Percentiles rank a stretch among this genome's conserved stretches.
Conservation (phyloP, 306 rosid species). For the Dalbergia oliveri region DNA sequence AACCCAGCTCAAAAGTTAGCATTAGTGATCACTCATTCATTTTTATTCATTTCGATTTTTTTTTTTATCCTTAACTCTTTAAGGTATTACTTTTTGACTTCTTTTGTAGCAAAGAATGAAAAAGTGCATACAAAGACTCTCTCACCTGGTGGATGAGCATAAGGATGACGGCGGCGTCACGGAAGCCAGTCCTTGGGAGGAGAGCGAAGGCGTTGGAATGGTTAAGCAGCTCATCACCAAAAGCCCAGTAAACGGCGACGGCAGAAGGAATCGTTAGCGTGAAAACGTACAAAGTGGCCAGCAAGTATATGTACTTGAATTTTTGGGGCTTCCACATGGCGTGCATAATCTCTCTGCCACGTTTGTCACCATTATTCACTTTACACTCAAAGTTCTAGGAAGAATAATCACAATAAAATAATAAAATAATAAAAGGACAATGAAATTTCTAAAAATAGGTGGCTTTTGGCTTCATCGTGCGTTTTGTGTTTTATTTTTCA, state of each 20-base stretch:
- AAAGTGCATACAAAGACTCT: neutral
- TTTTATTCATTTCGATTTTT: neutral
- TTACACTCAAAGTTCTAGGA: neutral
- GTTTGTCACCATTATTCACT: slow-evolving; percentile 28
- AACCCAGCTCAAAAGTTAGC: neutral
- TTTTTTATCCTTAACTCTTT: neutral
- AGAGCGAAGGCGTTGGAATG: slow-evolving; percentile 90
- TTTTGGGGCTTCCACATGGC: slow-evolving; percentile 99
- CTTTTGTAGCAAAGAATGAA: neutral
- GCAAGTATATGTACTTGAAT: slow-evolving; percentile 83
- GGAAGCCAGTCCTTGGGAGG: slow-evolving; percentile 71
- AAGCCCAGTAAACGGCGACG: slow-evolving; percentile 87
- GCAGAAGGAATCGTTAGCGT: slow-evolving; percentile 90
- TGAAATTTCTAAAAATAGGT: neutral
- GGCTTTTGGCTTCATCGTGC: neutral
- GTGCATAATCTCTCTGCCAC: slow-evolving; percentile 90
- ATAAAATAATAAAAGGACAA: neutral
- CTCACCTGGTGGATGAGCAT: slow-evolving; percentile 95
- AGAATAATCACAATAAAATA: neutral
- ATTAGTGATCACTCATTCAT: neutral
- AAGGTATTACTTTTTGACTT: neutral
- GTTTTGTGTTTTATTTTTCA: neutral
- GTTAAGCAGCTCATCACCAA: slow-evolving; percentile 79
- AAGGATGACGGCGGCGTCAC: slow-evolving; percentile 86
- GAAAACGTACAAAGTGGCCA: slow-evolving; percentile 88